A percentile compares a stretch with the other conserved stretches of the same genome.
These are phyloP conservation scores for Globisporangium abappressorium DNA, from an alignment of 352 stramenopile species.

Conservation along the genomic window DNA sequence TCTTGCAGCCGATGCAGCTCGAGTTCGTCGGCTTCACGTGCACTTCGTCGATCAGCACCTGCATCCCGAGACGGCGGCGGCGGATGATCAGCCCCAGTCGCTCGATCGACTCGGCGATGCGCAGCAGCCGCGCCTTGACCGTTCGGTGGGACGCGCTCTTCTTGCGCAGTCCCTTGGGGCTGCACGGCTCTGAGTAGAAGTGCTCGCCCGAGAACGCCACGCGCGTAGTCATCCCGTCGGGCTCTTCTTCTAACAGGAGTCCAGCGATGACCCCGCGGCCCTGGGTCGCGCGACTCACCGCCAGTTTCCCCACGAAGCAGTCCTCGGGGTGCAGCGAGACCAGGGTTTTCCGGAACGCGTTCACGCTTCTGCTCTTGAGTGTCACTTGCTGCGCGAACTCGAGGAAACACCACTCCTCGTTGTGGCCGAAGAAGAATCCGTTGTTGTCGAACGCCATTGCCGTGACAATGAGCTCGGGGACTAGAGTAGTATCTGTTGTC, in stretches of 20 bases:
- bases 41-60: background rate
- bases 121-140: background rate
- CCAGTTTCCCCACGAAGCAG: background rate
- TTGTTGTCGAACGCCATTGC: background rate
- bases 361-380: background rate
- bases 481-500: background rate
- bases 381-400: background rate
- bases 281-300: background rate
- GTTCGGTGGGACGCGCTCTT: background rate
- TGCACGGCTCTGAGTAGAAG: background rate
- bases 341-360: background rate
- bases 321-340: background rate
- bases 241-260: background rate
- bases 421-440: background rate
- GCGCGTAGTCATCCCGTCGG: background rate
- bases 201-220: constrained; percentile 1
- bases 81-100: background rate
- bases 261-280: background rate
- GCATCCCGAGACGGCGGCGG: background rate
- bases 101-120: background rate
- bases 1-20: background rate
- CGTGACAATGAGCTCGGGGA: background rate
- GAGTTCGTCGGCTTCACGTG: background rate
- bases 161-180: background rate
- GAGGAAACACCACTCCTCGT: constrained; percentile 1